Evolutionary conservation across 441 rosid genomes (phyloP).

Genomic region (Kokia cookei): DNA sequence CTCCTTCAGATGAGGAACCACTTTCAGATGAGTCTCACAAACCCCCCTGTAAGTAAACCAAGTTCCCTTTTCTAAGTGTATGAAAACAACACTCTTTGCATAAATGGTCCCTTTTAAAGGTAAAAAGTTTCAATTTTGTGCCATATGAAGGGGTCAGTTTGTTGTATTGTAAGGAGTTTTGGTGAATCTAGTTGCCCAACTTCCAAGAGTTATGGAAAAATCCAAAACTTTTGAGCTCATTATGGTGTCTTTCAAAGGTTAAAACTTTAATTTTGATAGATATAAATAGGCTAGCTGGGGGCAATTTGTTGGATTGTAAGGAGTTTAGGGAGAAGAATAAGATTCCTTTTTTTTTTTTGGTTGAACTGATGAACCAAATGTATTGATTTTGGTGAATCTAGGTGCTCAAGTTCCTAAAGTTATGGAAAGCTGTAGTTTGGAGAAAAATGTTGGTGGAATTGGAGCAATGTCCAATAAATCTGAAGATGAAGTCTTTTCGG

Average conservation of each 20-base stretch:
- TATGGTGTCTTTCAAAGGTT: too few species aligned
- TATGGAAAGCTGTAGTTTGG: conserved; percentile 25
- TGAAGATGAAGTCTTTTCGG: conserved; percentile 59
- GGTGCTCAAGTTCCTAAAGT: conserved; percentile 37
- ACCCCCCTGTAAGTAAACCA: conserved; percentile 39
- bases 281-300: not conserved
- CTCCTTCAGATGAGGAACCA: conserved; percentile 43
- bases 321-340: not conserved
- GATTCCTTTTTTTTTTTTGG: not conserved
- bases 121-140: not conserved
- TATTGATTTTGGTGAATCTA: conserved; percentile 14
- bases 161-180: not conserved
- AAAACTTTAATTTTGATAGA: not conserved
- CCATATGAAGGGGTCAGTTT: not conserved
- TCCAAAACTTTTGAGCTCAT: too few species aligned
- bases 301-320: not conserved
- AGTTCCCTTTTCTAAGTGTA: not conserved
- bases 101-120: not conserved
- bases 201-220: not conserved
- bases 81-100: not conserved
- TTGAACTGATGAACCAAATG: not conserved
- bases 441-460: conserved; percentile 25
- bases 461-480: conserved; percentile 30
- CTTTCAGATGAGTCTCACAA: conserved; percentile 48
- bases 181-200: not conserved